Percentiles rank a stretch among this genome's conserved stretches.
These are phyloP conservation scores for Nitzschia sp. DNA, from an alignment of 108 stramenopile genomes.

Conservation along the genomic window DNA sequence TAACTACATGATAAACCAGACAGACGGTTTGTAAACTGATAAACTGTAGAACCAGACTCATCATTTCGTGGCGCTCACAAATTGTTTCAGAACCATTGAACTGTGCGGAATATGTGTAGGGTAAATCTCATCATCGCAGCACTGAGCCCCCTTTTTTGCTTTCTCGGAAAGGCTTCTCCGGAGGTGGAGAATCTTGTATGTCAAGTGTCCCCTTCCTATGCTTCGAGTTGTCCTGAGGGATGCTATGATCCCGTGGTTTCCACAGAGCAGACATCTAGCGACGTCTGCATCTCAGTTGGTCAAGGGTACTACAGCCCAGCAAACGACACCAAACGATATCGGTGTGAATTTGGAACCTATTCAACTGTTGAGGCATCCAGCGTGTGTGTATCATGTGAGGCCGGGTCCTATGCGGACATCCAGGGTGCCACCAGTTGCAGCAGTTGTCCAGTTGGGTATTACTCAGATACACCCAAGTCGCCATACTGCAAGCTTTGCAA, in stretches of 20 bases:
- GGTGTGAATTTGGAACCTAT: conserved; percentile 17
- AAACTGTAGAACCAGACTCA: too few relatives aligned
- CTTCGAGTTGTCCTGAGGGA: conserved; percentile 5
- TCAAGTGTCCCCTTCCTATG: neutral
- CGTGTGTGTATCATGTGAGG: conserved; percentile 8
- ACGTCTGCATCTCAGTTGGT: conserved; percentile 3
- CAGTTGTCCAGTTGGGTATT: conserved; percentile 24
- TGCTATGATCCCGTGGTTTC: conserved; percentile 2
- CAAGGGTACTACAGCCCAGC: conserved; percentile 15
- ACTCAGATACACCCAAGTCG: conserved; percentile 21
- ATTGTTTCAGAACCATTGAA: too few relatives aligned
- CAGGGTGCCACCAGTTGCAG: conserved; percentile 4
- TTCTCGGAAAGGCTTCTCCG: too few relatives aligned
- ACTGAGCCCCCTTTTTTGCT: too few relatives aligned
- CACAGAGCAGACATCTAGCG: neutral
- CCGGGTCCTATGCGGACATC: conserved; percentile 18
- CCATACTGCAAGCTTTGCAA: conserved; percentile 26
- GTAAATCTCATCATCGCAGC: too few relatives aligned
- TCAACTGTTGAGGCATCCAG: neutral
- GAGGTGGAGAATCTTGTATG: too few relatives aligned
- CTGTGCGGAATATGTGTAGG: too few relatives aligned
- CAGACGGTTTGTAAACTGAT: too few relatives aligned
- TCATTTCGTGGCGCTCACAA: too few relatives aligned
- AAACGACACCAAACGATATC: conserved; percentile 17
- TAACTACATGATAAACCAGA: too few relatives aligned